phyloP scores from a whole-genome alignment of 306 rosid species.

The Lathyrus sativus region DNA sequence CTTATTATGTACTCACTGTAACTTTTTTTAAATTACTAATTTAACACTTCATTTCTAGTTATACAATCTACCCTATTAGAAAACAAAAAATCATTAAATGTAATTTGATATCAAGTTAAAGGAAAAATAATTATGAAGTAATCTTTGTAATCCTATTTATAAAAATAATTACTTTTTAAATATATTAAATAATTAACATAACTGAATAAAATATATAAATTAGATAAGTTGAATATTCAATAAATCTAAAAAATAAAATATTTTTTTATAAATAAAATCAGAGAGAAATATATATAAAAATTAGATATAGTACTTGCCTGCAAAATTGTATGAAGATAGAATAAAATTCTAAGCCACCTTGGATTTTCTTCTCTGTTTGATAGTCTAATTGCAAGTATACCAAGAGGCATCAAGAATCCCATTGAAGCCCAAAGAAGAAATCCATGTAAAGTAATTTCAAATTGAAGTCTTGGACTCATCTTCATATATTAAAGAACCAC shows the following conservation, averaged over 20 bases:
- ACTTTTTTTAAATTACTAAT: not conserved
- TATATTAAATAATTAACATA: too few species aligned
- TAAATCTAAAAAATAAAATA: too few species aligned
- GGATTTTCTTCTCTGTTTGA: conserved; percentile 59
- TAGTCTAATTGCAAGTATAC: conserved; percentile 73
- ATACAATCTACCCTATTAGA: too few species aligned
- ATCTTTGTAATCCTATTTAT: too few species aligned
- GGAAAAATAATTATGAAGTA: not conserved
- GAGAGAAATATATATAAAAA: not conserved
- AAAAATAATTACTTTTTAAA: too few species aligned
- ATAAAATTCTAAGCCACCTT: conserved; percentile 58
- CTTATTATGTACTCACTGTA: conserved; percentile 21
- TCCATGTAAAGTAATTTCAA: conserved; percentile 73
- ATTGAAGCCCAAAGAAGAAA: conserved; percentile 89
- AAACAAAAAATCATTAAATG: not conserved
- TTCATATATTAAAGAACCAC: conserved; percentile 29
- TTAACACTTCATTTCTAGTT: conserved; percentile 10
- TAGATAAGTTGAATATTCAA: too few species aligned
- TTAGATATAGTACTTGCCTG: conserved; percentile 67
- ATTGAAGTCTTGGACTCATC: conserved; percentile 58
- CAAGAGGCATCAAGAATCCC: conserved; percentile 94
- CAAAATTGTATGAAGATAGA: conserved; percentile 69
- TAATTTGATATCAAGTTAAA: conserved; percentile 32
- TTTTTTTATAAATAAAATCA: too few species aligned
- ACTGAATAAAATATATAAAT: too few species aligned